A percentile compares a stretch with the other conserved stretches of the same genome.
phyloP scores from a whole-genome alignment of 106 monocot genomes.

The Triglochin maritima region DNA sequence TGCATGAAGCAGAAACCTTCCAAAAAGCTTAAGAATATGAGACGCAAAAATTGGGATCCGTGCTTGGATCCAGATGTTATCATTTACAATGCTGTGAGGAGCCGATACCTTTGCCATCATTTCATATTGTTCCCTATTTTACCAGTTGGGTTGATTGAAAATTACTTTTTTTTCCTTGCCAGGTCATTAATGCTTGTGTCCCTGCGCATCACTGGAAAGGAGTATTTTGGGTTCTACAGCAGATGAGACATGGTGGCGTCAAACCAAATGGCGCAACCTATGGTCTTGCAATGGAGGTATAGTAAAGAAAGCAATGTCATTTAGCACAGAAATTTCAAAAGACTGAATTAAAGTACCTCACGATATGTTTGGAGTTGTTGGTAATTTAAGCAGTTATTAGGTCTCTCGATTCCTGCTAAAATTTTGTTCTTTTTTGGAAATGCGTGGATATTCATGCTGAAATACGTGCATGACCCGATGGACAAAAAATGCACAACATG shows the following conservation, averaged over 20 bases:
- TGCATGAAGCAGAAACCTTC: conserved; percentile 70
- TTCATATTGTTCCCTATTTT: not conserved
- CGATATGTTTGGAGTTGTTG: no score
- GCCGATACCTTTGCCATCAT: not conserved
- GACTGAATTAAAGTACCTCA: no score
- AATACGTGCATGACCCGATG: no score
- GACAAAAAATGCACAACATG: no score
- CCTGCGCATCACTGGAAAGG: conserved; percentile 89
- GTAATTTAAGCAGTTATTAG: no score
- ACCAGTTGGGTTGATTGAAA: conserved; percentile 1
- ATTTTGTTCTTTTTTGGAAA: no score
- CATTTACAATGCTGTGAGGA: conserved; percentile 74
- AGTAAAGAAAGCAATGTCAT: not conserved
- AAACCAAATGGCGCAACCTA: conserved; percentile 74
- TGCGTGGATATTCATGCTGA: no score
- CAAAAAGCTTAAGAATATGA: conserved; percentile 59
- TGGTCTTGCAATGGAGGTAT: conserved; percentile 94
- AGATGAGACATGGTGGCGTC: conserved; percentile 49
- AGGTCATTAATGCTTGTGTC: conserved; percentile 86
- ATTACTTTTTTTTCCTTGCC: not conserved
- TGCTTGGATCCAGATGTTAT: conserved; percentile 72
- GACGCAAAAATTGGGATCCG: conserved; percentile 59
- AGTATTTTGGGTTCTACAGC: conserved; percentile 74
- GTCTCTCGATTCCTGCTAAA: no score
- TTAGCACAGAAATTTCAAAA: not conserved